Evolutionary conservation across 345 rosid species (phyloP).

Genomic region (Euphorbia tirucalli): DNA sequence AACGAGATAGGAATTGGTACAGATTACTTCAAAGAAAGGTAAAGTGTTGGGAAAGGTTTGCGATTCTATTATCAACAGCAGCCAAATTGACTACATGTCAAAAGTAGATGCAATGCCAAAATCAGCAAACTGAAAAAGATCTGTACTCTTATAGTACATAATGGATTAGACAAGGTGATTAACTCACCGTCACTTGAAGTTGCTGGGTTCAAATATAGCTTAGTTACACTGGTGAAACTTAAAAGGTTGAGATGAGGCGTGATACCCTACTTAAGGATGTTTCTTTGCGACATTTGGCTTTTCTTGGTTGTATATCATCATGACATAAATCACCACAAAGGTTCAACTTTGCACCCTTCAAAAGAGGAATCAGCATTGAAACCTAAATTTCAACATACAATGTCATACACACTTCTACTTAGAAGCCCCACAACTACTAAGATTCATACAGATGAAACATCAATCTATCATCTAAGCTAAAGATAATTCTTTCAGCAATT

Average conservation of each 20-base stretch:
- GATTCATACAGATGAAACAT: not conserved
- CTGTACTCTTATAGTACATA: not conserved
- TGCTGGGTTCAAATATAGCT: not conserved
- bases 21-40: not conserved
- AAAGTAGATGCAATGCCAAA: not conserved
- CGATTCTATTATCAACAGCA: not conserved
- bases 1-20: no score
- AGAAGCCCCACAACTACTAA: not conserved
- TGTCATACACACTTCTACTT: not conserved
- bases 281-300: not conserved
- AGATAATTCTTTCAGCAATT: not conserved
- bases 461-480: not conserved
- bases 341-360: not conserved
- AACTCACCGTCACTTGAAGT: not conserved
- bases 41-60: no score
- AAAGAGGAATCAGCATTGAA: not conserved
- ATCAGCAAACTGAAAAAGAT: not conserved
- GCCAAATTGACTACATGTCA: not conserved
- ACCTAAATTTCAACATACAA: not conserved
- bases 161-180: not conserved
- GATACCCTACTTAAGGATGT: not conserved
- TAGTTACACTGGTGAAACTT: not conserved
- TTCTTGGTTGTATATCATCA: not conserved
- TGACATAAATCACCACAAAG: not conserved
- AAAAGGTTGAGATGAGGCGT: not conserved